Evolutionary conservation across 2,329 filamentous ascomycete genomes (phyloP), one percentile per base, ranked within the genome.

Genomic region (Cladobotryum protrusum): DNA sequence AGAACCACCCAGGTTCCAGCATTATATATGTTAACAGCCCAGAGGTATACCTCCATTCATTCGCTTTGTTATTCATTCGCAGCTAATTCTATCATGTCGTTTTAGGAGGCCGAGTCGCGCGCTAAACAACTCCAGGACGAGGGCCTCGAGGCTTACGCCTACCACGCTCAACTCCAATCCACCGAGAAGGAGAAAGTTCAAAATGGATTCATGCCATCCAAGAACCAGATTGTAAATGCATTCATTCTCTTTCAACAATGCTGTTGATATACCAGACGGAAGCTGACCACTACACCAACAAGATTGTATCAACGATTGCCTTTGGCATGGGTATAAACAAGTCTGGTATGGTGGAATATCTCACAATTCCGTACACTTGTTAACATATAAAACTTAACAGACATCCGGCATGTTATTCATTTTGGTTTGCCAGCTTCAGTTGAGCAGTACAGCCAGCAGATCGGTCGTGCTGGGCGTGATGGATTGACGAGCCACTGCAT

Each of bases 241-340:
- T 7, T n/a, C 17, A 7, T 17, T 37, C 14, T 3, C 17, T 3
- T 14, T 35, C n/a, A 35, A 9, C n/a, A 9, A 11, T 35, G 33
- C 33, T 14, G n/a, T 35, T 37, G 6, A 37, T n/a, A 15, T 37
- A 8, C 35, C n/a, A 17, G 4, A 13, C 35, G 8, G 14, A 13
- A 2, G 13, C 35, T 37, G n/a, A 37, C 12, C 6, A 17, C 7
- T 17, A n/a, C 35, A 37, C 9, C 14, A 37, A n/a, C 35, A 37
- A 37, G 35, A 13, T 37, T 3, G 35, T 58, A n/a, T 76, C 77
- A 4, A 81, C 78, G 0, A 81, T 81, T 39, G 78, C 78, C 1
- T 81, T 81, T 46, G 78, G 78, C 1, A 81, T 81, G 78, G 78
- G 78, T 0, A 80, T 81, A n/a, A 78, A 81, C 58, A 81, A 81